Evolutionary conservation across 306 rosid species (phyloP).

Genomic region (Quercus cerris): DNA sequence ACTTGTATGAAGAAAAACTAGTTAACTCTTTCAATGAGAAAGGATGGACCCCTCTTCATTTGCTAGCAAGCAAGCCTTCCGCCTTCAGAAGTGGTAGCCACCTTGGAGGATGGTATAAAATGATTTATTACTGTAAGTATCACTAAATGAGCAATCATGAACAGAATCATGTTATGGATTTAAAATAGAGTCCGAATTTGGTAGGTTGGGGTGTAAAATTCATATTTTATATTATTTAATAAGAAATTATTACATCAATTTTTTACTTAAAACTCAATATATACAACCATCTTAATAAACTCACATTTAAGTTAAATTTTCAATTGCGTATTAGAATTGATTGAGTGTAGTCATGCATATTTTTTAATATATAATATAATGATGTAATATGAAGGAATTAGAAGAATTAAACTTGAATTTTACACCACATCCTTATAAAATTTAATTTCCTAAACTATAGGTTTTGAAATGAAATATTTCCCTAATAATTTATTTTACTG

Average conservation of each 20-base stretch:
- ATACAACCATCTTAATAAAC: fast-evolving
- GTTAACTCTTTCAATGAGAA: constrained; percentile 19
- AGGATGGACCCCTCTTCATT: constrained; percentile 59
- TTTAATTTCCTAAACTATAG: too few relatives aligned
- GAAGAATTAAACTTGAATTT: too few relatives aligned
- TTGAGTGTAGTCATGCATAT: fast-evolving
- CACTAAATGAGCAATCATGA: too few relatives aligned
- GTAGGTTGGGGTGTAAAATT: fast-evolving
- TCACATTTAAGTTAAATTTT: too few relatives aligned
- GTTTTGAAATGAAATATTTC: too few relatives aligned
- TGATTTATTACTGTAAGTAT: constrained; percentile 40
- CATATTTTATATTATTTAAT: too few relatives aligned
- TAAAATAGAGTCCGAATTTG: too few relatives aligned
- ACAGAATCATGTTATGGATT: too few relatives aligned
- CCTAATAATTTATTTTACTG: too few relatives aligned
- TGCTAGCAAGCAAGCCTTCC: constrained; percentile 48
- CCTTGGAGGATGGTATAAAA: constrained; percentile 18
- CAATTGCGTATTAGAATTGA: fast-evolving
- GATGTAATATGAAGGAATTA: too few relatives aligned
- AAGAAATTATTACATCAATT: fast-evolving
- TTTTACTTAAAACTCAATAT: too few relatives aligned
- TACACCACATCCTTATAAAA: fast-evolving
- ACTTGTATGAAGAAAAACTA: constrained; percentile 22
- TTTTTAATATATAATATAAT: fast-evolving
- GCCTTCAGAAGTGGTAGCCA: constrained; percentile 54